A percentile compares a stretch with the other conserved stretches of the same genome.
Evolutionary conservation across 306 rosid genomes (phyloP).

Genomic region (Quercus engelmannii): DNA sequence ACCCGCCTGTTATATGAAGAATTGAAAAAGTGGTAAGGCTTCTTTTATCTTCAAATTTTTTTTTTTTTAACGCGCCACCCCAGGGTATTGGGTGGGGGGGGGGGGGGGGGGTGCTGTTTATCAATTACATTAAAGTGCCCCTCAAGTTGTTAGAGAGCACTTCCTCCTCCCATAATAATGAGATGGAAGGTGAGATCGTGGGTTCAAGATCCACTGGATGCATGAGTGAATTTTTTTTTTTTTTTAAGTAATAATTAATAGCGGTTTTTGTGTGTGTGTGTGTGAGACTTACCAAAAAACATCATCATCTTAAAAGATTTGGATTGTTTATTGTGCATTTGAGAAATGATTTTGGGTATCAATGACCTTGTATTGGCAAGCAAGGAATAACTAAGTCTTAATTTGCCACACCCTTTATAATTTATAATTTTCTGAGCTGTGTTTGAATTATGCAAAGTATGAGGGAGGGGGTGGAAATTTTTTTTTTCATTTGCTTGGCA

Average conservation of each 20-base stretch:
- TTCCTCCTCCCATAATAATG: too few species aligned
- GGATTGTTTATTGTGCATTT: neutral
- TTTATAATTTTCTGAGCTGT: neutral
- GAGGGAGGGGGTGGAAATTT: neutral
- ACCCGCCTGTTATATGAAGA: conserved; percentile 56
- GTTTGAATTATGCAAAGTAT: neutral
- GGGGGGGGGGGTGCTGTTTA: too few species aligned
- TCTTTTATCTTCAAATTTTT: neutral
- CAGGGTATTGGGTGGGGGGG: too few species aligned
- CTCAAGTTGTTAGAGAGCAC: too few species aligned
- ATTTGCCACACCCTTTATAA: neutral
- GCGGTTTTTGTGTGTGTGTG: too few species aligned
- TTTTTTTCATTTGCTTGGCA: neutral
- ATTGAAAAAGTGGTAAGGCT: conserved; percentile 56
- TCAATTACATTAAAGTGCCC: neutral
- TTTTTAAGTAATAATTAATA: too few species aligned
- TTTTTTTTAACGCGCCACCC: neutral
- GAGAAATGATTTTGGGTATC: neutral
- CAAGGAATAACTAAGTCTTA: neutral
- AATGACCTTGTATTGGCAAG: neutral
- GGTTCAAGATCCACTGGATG: too few species aligned
- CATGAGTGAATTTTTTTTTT: too few species aligned
- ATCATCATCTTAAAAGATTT: neutral
- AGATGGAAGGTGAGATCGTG: too few species aligned
- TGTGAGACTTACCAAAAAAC: too few species aligned